Conservation (phyloP, 192 early-diverging fungal species). For the Backusella tarrabulga region DNA sequence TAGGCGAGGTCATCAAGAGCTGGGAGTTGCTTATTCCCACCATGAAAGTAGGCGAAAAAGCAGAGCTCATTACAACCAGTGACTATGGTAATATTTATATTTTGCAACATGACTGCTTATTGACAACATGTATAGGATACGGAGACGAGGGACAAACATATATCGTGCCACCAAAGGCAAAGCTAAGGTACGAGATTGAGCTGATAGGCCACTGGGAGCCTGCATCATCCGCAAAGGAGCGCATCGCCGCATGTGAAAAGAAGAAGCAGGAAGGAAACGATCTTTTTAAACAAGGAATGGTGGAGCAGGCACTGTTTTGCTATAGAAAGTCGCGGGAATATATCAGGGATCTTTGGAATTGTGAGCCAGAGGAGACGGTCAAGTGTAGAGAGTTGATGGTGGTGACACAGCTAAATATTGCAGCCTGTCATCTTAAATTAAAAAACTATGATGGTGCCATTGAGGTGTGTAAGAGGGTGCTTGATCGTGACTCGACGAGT, state of each 20-base stretch:
- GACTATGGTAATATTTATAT: constrained; percentile 33
- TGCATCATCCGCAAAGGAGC: constrained; percentile 32
- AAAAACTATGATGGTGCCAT: constrained; percentile 20
- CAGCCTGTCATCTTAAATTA: constrained; percentile 10
- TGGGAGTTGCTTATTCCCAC: constrained; percentile 40
- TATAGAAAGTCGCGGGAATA: constrained; percentile 38
- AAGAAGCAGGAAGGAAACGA: constrained; percentile 45
- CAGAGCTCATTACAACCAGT: constrained; percentile 36
- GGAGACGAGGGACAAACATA: constrained; percentile 33
- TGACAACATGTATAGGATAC: constrained; percentile 25
- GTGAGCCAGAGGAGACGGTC: constrained; percentile 21
- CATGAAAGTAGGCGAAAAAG: constrained; percentile 45
- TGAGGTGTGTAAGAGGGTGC: constrained; percentile 31
- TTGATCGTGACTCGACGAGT: constrained; percentile 30
- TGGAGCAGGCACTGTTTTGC: constrained; percentile 25
- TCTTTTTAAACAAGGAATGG: constrained; percentile 33
- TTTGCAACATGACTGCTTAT: not conserved
- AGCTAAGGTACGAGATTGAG: constrained; percentile 43
- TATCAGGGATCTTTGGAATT: constrained; percentile 25
- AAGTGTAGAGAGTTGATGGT: constrained; percentile 15
- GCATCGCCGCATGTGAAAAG: constrained; percentile 31
- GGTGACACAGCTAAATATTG: constrained; percentile 34
- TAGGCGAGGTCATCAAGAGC: constrained; percentile 43
- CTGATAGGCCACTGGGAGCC: constrained; percentile 38
- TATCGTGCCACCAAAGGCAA: constrained; percentile 38